Percentiles rank a stretch among this genome's conserved stretches.
phyloP scores from a whole-genome alignment of 768 basidiomycete genomes.

The Mrakia hoshinonis region DNA sequence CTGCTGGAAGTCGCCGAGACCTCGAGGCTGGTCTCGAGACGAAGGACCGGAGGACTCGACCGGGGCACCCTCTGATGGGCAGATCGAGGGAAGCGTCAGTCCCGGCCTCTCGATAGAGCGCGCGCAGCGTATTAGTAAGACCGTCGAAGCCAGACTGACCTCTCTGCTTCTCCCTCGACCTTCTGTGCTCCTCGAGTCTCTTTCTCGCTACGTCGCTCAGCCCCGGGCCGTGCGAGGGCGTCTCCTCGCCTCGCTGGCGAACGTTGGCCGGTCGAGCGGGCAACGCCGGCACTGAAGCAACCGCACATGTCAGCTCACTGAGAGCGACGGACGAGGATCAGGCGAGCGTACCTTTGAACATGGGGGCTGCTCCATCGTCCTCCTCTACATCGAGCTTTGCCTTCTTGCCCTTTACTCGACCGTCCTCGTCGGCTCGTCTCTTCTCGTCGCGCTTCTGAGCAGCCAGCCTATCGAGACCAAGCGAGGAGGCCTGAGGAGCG shows the following conservation, averaged over 20 bases:
- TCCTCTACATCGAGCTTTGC: conserved; percentile 50
- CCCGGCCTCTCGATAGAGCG: no score
- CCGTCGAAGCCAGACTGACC: conserved; percentile 44
- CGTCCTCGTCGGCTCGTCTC: conserved; percentile 43
- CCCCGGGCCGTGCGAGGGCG: conserved; percentile 86
- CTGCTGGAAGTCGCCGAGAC: conserved; percentile 88
- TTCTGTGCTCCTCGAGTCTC: conserved; percentile 67
- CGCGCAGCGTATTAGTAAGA: no score
- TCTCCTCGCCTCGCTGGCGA: conserved; percentile 75
- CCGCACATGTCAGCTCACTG: neutral
- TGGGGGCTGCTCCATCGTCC: conserved; percentile 45
- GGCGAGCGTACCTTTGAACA: conserved; percentile 71
- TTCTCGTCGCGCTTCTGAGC: conserved; percentile 61
- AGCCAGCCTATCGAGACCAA: conserved; percentile 82
- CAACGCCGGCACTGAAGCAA: conserved; percentile 60
- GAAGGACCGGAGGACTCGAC: conserved; percentile 16
- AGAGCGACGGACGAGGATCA: neutral
- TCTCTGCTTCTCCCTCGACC: conserved; percentile 58
- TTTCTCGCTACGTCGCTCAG: conserved; percentile 65
- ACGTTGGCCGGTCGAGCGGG: conserved; percentile 52
- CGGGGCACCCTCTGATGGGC: conserved; percentile 17
- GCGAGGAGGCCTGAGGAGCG: conserved; percentile 66
- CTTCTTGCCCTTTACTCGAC: conserved; percentile 49
- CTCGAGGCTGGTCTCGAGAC: conserved; percentile 45
- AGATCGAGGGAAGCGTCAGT: no score